Percentiles rank a stretch among this genome's conserved stretches.
phyloP scores from a whole-genome alignment of 2,329 filamentous ascomycete species.

The Stagonosporopsis tanaceti region DNA sequence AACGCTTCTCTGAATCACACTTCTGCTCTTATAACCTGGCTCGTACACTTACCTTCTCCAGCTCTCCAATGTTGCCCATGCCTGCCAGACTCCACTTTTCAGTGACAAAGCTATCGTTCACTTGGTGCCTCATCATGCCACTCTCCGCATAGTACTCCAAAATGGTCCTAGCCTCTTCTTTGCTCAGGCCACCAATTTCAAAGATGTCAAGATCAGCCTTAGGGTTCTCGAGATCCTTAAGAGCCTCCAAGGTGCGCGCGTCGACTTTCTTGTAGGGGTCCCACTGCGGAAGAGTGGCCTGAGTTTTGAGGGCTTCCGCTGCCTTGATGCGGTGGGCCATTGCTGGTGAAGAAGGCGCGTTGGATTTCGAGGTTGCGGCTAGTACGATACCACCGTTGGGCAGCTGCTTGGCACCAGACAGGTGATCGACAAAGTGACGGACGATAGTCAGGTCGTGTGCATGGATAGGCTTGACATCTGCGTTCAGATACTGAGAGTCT shows the following conservation, averaged over 20 bases:
- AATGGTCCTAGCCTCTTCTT: slow-evolving; percentile 76
- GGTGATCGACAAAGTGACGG: slow-evolving; percentile 74
- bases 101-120: slow-evolving; percentile 75
- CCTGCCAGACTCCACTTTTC: slow-evolving; percentile 88
- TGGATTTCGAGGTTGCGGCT: slow-evolving; percentile 76
- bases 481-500: slow-evolving; percentile 75
- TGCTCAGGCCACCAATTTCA: slow-evolving; percentile 72
- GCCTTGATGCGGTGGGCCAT: slow-evolving; percentile 72
- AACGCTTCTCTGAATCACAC: slow-evolving; percentile 5
- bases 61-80: slow-evolving; percentile 82
- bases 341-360: slow-evolving; percentile 69
- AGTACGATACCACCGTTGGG: slow-evolving; percentile 82
- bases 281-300: slow-evolving; percentile 50
- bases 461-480: slow-evolving; percentile 78
- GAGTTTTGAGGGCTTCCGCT: slow-evolving; percentile 54
- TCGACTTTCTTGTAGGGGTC: slow-evolving; percentile 64
- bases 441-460: slow-evolving; percentile 83
- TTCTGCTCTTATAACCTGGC: slow-evolving; percentile 37
- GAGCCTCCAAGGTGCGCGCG: slow-evolving; percentile 57
- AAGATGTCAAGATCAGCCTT: slow-evolving; percentile 54
- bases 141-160: slow-evolving; percentile 95
- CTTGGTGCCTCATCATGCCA: slow-evolving; percentile 74
- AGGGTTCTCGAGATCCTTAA: slow-evolving; percentile 50
- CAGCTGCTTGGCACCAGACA: slow-evolving; percentile 60
- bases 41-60: slow-evolving; percentile 72